Evolutionary conservation across 2,329 filamentous ascomycete species (phyloP).

Genomic region (Ascochyta fabae): DNA sequence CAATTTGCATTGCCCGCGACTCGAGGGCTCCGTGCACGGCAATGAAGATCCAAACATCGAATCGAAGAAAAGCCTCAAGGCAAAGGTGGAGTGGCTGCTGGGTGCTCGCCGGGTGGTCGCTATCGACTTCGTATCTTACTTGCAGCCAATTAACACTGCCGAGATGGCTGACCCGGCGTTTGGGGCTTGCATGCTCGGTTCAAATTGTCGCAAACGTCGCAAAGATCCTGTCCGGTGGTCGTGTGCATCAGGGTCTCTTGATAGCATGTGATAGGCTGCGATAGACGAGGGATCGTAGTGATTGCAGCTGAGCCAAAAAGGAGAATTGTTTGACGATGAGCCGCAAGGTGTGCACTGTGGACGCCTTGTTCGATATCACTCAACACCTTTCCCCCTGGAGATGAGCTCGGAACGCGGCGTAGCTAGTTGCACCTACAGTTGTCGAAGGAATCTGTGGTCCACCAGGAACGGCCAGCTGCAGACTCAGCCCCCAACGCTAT

Average conservation of each 20-base stretch:
- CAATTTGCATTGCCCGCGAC: conserved; percentile 3
- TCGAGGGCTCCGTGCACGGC: conserved; percentile 1
- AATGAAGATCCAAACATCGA: conserved; percentile 3
- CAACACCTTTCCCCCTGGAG: neutral
- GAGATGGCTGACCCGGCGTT: conserved; percentile 12
- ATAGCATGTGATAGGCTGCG: conserved; percentile 15
- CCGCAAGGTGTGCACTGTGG: conserved; percentile 9
- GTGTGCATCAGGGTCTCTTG: conserved; percentile 9
- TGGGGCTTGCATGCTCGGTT: conserved; percentile 7
- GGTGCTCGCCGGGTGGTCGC: conserved; percentile 13
- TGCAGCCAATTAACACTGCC: conserved; percentile 26
- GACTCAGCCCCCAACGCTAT: neutral
- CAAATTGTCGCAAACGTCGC: conserved; percentile 9
- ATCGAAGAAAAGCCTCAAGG: conserved; percentile 13
- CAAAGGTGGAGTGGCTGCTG: conserved; percentile 5
- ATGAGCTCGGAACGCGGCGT: neutral
- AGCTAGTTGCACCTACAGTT: neutral
- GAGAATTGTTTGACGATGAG: conserved; percentile 6
- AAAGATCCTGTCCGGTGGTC: conserved; percentile 14
- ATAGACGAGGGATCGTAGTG: conserved; percentile 11
- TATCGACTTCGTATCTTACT: neutral
- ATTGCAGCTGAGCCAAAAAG: neutral
- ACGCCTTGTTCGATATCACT: conserved; percentile 1
- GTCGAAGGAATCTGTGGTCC: neutral
- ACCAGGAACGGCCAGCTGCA: neutral